These are phyloP conservation scores for Amanita molliuscula DNA, from an alignment of 768 basidiomycete species.

Conservation along the genomic window DNA sequence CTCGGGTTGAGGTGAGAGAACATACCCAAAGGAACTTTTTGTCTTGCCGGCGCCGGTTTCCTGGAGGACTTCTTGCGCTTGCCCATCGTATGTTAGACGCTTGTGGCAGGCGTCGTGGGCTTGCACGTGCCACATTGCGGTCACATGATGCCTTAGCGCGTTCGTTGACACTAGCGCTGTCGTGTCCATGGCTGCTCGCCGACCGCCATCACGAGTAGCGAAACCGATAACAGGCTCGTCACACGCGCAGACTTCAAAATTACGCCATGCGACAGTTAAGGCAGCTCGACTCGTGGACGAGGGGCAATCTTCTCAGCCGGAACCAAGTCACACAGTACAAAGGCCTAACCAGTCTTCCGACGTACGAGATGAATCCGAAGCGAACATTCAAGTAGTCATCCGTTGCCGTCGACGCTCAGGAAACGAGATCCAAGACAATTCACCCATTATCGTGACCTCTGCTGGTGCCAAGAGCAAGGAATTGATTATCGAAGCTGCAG, in stretches of 20 bases:
- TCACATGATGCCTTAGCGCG: constrained; percentile 24
- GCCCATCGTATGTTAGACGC: constrained; percentile 44
- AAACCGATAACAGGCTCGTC: constrained; percentile 21
- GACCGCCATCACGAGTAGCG: constrained; percentile 41
- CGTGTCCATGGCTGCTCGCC: constrained; percentile 51
- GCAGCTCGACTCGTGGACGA: constrained; percentile 20
- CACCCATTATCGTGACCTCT: constrained; percentile 79
- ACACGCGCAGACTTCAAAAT: constrained; percentile 22
- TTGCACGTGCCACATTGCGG: constrained; percentile 6
- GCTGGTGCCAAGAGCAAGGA: constrained; percentile 66
- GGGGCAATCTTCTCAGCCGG: constrained; percentile 5
- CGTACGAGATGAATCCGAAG: constrained; percentile 43
- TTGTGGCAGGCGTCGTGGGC: background rate
- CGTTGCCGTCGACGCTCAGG: constrained; percentile 82
- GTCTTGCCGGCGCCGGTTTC: constrained; percentile 60
- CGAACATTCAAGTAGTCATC: constrained; percentile 90
- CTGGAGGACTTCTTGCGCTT: constrained; percentile 87
- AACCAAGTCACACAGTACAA: constrained; percentile 7
- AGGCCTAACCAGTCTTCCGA: constrained; percentile 15
- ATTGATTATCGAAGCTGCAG: constrained; percentile 71
- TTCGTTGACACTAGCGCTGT: constrained; percentile 10
- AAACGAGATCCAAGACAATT: constrained; percentile 76
- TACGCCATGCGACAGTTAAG: constrained; percentile 36
- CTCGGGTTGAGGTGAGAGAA: constrained; percentile 1
- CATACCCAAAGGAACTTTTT: constrained; percentile 67